phyloP scores from a whole-genome alignment of 1,284 basidiomycete genomes.

The Boletellus deceptivus region DNA sequence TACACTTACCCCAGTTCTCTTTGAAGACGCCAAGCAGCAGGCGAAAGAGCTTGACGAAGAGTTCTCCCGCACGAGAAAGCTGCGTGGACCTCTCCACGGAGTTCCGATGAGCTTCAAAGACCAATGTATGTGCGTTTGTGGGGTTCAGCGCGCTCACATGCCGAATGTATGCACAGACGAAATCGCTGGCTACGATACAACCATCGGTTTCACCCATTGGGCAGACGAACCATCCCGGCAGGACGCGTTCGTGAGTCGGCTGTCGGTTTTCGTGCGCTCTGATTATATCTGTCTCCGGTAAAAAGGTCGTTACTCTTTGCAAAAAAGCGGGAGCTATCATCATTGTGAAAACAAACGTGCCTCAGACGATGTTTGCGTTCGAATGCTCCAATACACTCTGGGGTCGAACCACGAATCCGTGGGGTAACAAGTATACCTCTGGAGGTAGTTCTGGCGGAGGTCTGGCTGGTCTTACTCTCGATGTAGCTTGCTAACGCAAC shows the following conservation, averaged over 20 bases:
- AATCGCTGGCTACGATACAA: slow-evolving; percentile 63
- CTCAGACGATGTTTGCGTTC: slow-evolving; percentile 83
- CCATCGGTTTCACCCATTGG: slow-evolving; percentile 73
- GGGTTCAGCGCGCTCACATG: not conserved
- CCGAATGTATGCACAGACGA: slow-evolving; percentile 41
- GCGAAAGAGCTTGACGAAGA: slow-evolving; percentile 66
- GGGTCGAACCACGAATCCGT: slow-evolving; percentile 74
- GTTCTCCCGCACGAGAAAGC: slow-evolving; percentile 54
- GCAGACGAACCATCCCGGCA: slow-evolving; percentile 54
- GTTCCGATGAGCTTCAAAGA: slow-evolving; percentile 81
- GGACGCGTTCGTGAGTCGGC: slow-evolving; percentile 55
- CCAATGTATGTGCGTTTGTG: slow-evolving; percentile 44
- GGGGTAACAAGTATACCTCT: slow-evolving; percentile 58
- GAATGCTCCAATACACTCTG: slow-evolving; percentile 87
- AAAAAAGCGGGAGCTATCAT: slow-evolving; percentile 51
- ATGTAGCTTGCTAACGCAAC: not conserved
- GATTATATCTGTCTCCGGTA: not conserved
- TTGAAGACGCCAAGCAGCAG: slow-evolving; percentile 60
- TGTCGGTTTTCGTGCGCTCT: not conserved
- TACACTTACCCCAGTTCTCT: slow-evolving; percentile 51
- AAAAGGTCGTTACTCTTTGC: slow-evolving; percentile 44
- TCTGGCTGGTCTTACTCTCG: slow-evolving; percentile 8
- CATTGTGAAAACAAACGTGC: slow-evolving; percentile 76
- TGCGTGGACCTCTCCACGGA: slow-evolving; percentile 77
- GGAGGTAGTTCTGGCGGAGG: slow-evolving; percentile 79